Evolutionary conservation across 2,329 filamentous ascomycete species (phyloP), one percentile per base, ranked within the genome.

Genomic region (Xylariomycetidae sp.): DNA sequence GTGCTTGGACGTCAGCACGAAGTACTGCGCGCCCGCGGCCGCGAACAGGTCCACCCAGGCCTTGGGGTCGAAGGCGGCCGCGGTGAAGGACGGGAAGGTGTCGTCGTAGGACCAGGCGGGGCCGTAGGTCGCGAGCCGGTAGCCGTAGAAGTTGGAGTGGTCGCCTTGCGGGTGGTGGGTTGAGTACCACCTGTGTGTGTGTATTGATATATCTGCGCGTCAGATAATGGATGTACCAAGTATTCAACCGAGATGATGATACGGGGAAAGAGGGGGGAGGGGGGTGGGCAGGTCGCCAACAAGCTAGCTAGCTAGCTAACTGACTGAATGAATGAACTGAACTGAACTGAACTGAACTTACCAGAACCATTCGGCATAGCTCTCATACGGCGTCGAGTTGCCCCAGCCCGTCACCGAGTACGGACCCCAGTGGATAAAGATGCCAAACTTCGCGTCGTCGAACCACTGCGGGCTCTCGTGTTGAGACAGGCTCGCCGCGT

Each of bases 351-450:
- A 12, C 6, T 13, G n/a, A 17, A 39, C 51, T 62, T 65, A 74
- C 72, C 72, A 77, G 53, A 60, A 66, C 62, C 63, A 67, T 41
- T 68, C 64, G 1, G 63, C 60, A 31, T 67, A 67, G 17, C 54
- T 59, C 40, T 68, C 63, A 31, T 61, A 45, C 1, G 54, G 50
- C 3, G 54, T 52, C 4, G 57, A 57, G 41, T 65, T 64, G 4
- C 74, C 74, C 72, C 73, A 79, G 4, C 66, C 72, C 0, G 74
- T 68, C 1, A 77, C 72, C 0, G 70, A 54, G 42, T 76, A 79
- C 0, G 66, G 57, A 1, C 74, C 74, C 71, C 74, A 78, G 39
- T 78, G 74, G 25, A 78, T 72, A 45, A 80, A 78, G 23, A 79
- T 78, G 1, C 75, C 74, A 40, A 62, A 79, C 37, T 80, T 79